A percentile compares a stretch with the other conserved stretches of the same genome.
Conservation (phyloP, 2,329 filamentous ascomycete species). For the Parastagonospora nodorum region DNA sequence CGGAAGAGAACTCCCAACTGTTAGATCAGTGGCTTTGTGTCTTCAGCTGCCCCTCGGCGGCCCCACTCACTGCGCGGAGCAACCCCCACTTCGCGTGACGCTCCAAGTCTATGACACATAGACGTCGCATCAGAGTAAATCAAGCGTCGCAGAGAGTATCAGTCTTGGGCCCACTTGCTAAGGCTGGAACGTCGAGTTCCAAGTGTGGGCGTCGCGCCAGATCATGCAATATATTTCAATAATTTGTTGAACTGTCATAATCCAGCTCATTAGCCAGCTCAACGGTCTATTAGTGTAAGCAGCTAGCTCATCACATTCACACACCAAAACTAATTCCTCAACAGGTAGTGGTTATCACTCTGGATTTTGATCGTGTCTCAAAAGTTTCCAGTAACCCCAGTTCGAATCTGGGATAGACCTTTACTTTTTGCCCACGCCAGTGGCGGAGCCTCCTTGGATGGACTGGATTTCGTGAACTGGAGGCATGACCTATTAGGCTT, state of each 20-base stretch:
- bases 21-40: no score
- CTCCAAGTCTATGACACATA: no score
- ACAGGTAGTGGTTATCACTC: constrained; percentile 33
- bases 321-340: not conserved
- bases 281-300: not conserved
- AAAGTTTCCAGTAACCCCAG: constrained; percentile 32
- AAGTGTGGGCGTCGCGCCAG: not conserved
- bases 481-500: not conserved
- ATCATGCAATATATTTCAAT: not conserved
- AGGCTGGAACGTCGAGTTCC: not conserved
- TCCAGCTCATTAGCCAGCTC: not conserved
- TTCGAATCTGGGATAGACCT: constrained; percentile 25
- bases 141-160: no score
- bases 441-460: not conserved
- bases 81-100: no score
- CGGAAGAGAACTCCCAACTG: no score
- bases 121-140: no score
- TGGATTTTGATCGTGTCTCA: constrained; percentile 24
- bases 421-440: not conserved
- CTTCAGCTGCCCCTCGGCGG: no score
- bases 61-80: no score
- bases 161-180: no score
- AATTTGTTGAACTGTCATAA: not conserved
- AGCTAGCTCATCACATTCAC: not conserved
- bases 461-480: not conserved